Evolutionary conservation across 495 filamentous ascomycete genomes (phyloP), one percentile per base, ranked within the genome.

Genomic region (Neurospora sp.): DNA sequence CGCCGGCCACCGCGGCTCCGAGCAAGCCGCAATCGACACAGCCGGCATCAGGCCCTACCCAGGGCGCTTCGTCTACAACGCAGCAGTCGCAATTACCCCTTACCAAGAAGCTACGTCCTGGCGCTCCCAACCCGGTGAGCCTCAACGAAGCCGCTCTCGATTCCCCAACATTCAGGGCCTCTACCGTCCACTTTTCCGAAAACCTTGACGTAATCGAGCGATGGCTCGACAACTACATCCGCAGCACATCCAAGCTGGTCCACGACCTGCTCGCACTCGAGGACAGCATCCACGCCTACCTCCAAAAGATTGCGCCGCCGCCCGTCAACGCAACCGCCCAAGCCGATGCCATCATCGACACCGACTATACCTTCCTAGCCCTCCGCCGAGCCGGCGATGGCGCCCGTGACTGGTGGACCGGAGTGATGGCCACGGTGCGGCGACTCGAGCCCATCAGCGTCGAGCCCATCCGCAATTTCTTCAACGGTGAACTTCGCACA

Each of bases 81-180:
- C 54, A 66, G 54, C 54, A 66, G 23, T 66, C 54, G 40, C 72
- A 44, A 44, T 76, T 31, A 81, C 76, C 1, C 79, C 78, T 18
- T 72, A 71, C n/a, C 84, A 76, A 69, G 54, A 82, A 79, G 66
- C 75, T 75, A 59, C 73, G 73, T 66, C 71, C 84, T 59, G 77
- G 82, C 73, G 83, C 82, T 59, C 80, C 84, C 23, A 84, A 88
- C 44, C 95, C 96, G n/a, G 96, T 98, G 39, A 88, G 89, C 69
- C 87, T 97, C 72, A 94, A 93, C 85, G 96, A 99, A 88, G 96
- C 96, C 69, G 92, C 94, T 39, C 91, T 98, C 82, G 96, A 99
- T 82, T 96, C 93, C 4, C 96, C 96, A 31, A 96, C 94, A 44
- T 99, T 98, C 82, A 92, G 96, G 74, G 92, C 94, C 40, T 92